These are phyloP conservation scores for Phyllosticta citriasiana DNA, from an alignment of 2,329 filamentous ascomycete species.

Conservation along the genomic window DNA sequence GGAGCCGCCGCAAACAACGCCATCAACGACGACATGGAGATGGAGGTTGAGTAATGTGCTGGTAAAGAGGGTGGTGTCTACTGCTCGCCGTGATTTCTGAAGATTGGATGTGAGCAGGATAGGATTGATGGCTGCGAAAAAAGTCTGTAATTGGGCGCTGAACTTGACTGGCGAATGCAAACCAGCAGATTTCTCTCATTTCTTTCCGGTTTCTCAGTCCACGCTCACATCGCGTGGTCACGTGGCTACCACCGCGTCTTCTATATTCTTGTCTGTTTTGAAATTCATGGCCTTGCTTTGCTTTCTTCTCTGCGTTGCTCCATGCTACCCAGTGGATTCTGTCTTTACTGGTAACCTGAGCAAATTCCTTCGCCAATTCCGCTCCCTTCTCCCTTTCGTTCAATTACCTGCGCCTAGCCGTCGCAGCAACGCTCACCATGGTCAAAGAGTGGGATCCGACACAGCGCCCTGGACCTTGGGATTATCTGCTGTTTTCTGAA, in stretches of 20 bases:
- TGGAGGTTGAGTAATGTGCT: constrained; percentile 5
- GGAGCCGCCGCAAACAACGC: not conserved
- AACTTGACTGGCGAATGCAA: not conserved
- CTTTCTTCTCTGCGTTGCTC: no score
- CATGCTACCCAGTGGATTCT: no score
- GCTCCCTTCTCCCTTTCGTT: no score
- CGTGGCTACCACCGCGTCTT: not conserved
- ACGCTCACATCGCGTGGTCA: not conserved
- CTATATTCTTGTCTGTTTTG: not conserved
- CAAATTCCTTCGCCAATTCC: no score
- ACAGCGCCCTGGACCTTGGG: not conserved
- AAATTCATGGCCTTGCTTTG: not conserved
- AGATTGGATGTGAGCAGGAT: not conserved
- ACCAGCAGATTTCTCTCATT: not conserved
- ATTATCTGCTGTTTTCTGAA: not conserved
- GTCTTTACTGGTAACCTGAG: no score
- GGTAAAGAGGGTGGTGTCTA: not conserved
- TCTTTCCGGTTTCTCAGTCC: not conserved
- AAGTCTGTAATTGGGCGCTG: not conserved
- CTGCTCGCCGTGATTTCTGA: not conserved
- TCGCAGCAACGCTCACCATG: not conserved
- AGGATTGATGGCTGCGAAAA: not conserved
- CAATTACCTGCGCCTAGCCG: no score
- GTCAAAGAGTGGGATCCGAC: not conserved
- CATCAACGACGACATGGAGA: constrained; percentile 10